phyloP scores from a whole-genome alignment of 441 rosid genomes.

The Erodium moschatum region DNA sequence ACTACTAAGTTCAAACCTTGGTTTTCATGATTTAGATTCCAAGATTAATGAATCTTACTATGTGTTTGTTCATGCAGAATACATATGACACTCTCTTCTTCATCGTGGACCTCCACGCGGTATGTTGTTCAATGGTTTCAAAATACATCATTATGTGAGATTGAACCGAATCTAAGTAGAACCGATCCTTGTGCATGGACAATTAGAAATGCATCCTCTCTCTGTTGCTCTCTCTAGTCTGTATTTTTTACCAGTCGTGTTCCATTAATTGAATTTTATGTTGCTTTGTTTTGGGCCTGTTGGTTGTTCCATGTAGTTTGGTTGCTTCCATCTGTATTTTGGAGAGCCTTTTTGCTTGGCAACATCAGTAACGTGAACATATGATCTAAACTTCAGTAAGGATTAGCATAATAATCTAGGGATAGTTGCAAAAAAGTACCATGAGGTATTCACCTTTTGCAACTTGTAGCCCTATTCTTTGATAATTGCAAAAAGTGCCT shows the following conservation, averaged over 20 bases:
- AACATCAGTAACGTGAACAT: no score
- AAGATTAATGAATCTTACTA: constrained; percentile 12
- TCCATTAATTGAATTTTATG: no score
- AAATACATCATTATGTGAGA: background rate
- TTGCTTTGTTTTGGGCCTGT: no score
- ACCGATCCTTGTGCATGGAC: background rate
- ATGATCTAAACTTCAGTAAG: no score
- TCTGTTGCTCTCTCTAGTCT: background rate
- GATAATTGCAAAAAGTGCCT: no score
- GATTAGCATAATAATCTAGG: no score
- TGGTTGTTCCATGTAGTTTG: no score
- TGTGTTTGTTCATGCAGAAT: constrained; percentile 44
- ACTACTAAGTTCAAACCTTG: background rate
- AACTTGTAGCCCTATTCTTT: no score
- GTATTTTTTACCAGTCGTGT: background rate
- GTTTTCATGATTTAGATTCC: background rate
- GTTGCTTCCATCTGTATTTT: no score
- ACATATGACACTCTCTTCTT: constrained; percentile 74
- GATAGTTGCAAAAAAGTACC: no score
- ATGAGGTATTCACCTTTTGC: no score
- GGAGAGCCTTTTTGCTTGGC: no score
- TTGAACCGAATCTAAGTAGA: background rate
- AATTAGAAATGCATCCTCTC: background rate
- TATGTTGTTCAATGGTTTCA: constrained; percentile 27
- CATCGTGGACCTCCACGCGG: constrained; percentile 85